Evolutionary conservation across 345 rosid genomes (phyloP).

Genomic region (Euphorbia pulcherrima): DNA sequence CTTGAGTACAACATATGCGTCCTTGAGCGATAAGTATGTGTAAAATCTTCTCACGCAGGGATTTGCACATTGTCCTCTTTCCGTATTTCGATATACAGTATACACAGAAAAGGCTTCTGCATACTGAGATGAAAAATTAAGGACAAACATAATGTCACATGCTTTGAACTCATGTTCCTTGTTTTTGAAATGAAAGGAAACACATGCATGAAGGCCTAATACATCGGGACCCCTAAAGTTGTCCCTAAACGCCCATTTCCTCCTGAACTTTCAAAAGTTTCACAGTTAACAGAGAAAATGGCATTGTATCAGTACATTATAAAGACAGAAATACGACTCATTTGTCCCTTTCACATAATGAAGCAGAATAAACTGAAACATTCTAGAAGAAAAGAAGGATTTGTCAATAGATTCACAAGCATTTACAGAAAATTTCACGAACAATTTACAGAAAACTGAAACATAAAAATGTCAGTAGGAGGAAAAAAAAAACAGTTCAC

Average conservation of each 20-base stretch:
- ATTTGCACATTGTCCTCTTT: conserved; percentile 74
- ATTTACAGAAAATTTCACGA: too few relatives aligned
- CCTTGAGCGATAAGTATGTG: conserved; percentile 74
- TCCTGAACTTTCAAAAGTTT: too few relatives aligned
- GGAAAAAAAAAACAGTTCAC: too few relatives aligned
- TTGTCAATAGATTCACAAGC: background rate
- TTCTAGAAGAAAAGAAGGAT: too few relatives aligned
- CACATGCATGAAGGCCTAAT: too few relatives aligned
- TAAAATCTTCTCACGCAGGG: conserved; percentile 78
- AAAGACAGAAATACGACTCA: background rate
- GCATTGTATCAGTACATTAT: conserved; percentile 2
- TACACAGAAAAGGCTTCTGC: conserved; percentile 76
- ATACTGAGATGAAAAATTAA: conserved; percentile 71
- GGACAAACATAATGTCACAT: conserved; percentile 30
- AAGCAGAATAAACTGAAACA: background rate
- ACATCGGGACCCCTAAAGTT: too few relatives aligned
- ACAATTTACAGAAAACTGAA: too few relatives aligned
- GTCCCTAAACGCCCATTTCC: too few relatives aligned
- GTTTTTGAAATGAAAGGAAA: too few relatives aligned
- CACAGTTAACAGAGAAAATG: too few relatives aligned
- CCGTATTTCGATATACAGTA: conserved; percentile 62
- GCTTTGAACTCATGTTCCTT: conserved; percentile 2
- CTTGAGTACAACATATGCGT: conserved; percentile 84
- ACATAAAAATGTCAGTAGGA: too few relatives aligned
- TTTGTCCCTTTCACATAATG: background rate